Evolutionary conservation across 139 green algal genomes (phyloP).

Genomic region (Chlamydomonas incerta): DNA sequence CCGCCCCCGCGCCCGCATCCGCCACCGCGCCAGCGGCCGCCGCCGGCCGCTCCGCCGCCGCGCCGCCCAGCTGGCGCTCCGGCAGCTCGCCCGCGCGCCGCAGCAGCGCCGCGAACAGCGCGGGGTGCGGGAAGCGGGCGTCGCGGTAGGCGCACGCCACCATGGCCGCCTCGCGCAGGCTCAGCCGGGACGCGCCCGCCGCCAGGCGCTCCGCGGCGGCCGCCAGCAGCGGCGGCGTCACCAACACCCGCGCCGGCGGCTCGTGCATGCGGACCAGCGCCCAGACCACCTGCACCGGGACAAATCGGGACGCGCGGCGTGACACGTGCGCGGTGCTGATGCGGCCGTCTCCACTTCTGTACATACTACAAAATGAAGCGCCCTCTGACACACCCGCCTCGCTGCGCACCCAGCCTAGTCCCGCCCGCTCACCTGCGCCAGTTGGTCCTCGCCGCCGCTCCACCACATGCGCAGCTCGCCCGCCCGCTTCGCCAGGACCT

Average conservation of each 20-base stretch:
- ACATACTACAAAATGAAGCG: too few relatives aligned
- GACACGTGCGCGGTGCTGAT: too few relatives aligned
- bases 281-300: conserved; percentile 30
- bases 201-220: neutral
- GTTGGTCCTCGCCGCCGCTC: neutral
- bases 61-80: neutral
- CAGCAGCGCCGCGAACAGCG: conserved; percentile 19
- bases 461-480: neutral
- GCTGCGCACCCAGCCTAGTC: too few relatives aligned
- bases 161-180: conserved; percentile 35
- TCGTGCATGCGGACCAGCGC: neutral
- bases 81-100: neutral
- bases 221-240: neutral
- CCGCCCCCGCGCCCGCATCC: too few relatives aligned
- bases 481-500: neutral
- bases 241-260: neutral
- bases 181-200: conserved; percentile 7
- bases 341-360: too few relatives aligned
- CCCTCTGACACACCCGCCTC: too few relatives aligned
- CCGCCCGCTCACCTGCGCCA: conserved; percentile 6
- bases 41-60: too few relatives aligned
- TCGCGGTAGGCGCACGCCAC: conserved; percentile 21
- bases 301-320: too few relatives aligned
- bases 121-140: neutral
- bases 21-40: too few relatives aligned